Base-by-base conservation (phyloP, 2,329 filamentous ascomycete genomes). In the Furcasterigmium sp. region DNA sequence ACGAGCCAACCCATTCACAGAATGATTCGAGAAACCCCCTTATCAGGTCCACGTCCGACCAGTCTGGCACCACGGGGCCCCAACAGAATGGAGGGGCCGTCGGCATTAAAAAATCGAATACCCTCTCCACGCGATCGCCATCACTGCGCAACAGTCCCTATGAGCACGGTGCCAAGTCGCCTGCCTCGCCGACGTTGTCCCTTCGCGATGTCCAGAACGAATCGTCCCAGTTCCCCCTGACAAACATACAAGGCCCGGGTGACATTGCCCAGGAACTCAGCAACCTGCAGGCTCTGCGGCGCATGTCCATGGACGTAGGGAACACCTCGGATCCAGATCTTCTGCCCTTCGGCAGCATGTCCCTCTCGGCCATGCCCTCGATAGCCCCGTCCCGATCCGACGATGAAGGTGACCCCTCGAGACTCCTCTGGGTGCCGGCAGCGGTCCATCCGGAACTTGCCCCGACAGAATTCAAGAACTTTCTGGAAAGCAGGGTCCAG, bases 381-480 rank as follows among this genome's bases (percentile, higher is more conserved):
- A 77, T 84, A 49, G 84, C 87, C 15, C 87, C 87, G 2, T 81
- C 75, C 3, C 79, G 82, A 25, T 78, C 80, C 47, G 85, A 88
- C 49, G 85, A 94, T 56, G 90, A 95, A 60, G 85, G 90, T 54
- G 91, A 97, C 59, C 82, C 89, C 8, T 90, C 91, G 3, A 80
- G 90, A 49, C 68, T 97, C 46, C 87, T 97, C 52, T 98, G 93
- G 93, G 93, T 98, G 6, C 93, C 93, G 5, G 93, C 93, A 19
- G 82, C 90, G 46, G 77, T 98, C 21, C 93, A 98, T 56, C 93
- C 93, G 1, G 93, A 98, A 64, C 73, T 98, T 39, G 93, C 93
- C 3, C 93, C 93, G 1, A 90, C 87, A 58, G 93, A 96, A 54
- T 98, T 97, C 73, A 96, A 95, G 64, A 91, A 85, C 1, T 98